These are phyloP conservation scores for Boletus bicolor DNA, from an alignment of 768 basidiomycete species.

Conservation along the genomic window DNA sequence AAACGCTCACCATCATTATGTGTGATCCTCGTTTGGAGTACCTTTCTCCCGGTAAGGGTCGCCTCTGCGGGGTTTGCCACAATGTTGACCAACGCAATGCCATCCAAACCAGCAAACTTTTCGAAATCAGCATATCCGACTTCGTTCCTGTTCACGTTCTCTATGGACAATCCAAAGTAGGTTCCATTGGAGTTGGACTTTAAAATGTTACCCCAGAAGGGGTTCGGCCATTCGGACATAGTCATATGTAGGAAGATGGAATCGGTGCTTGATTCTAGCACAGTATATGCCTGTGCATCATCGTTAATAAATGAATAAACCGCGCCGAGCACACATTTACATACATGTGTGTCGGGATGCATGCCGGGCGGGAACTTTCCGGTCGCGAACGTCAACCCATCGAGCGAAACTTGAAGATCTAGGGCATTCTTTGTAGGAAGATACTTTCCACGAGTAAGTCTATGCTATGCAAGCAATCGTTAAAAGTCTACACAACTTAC, in stretches of 20 bases:
- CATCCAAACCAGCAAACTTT: constrained; percentile 94
- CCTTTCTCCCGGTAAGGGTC: constrained; percentile 63
- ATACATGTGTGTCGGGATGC: constrained; percentile 85
- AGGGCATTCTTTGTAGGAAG: constrained; percentile 55
- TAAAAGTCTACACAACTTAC: constrained; percentile 40
- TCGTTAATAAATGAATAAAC: not conserved
- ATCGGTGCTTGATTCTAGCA: constrained; percentile 91
- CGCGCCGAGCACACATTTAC: constrained; percentile 25
- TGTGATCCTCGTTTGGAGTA: constrained; percentile 82
- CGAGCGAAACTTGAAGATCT: constrained; percentile 88
- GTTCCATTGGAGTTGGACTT: constrained; percentile 99
- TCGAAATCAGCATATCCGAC: constrained; percentile 94
- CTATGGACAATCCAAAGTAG: constrained; percentile 84
- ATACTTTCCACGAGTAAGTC: constrained; percentile 38
- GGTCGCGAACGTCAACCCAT: constrained; percentile 79
- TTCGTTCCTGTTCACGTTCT: constrained; percentile 88
- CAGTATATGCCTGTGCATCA: constrained; percentile 72
- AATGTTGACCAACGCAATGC: constrained; percentile 90
- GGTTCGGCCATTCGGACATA: constrained; percentile 69
- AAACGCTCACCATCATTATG: constrained; percentile 84
- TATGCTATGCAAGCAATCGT: constrained; percentile 12
- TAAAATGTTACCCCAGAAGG: constrained; percentile 86
- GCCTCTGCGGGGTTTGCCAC: constrained; percentile 83
- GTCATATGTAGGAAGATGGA: constrained; percentile 96
- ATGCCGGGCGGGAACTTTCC: constrained; percentile 90